Base-by-base conservation (phyloP, 345 rosid species). In the Populus nigra region DNA sequence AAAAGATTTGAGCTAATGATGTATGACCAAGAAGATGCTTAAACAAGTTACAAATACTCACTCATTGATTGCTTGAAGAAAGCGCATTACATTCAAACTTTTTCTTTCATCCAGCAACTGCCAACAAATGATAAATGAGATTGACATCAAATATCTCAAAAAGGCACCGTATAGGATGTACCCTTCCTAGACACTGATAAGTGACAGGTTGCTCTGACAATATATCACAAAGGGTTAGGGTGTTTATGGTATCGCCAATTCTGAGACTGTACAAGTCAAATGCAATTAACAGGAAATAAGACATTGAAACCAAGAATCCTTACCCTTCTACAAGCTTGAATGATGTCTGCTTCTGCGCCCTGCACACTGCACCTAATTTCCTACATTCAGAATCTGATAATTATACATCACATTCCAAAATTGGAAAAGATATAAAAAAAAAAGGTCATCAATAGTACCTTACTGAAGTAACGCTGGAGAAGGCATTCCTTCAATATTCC, bases 81-180 rank as follows among this genome's bases (percentile, higher is more conserved):
- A 90, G 47, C 86, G 90, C 87, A 85, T 82, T 16, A 88, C 92
- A 45, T 90, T 90, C 75, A 73, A 72, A 57, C 93, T 83, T 67
- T 90, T 91, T 81, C 93, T 88, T 82, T 88, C 90, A 76, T 88
- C 91, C 55, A 90, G 87, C 35, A 88, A 76, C 93, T 90, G 86
- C 71, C 71, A 41, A 69, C 69, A 77, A 22, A 73, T 39, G 23
- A 62, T 69, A 81, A 7, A 68, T 67, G 38, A 49, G 62, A 76
- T 31, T 11, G 5, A 65, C 31, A 71, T 61, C 69, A 65, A 36
- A 35, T 38, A 63, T 25, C 25, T 63, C 7, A 25, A 50, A 10
- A 10, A 69, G 17, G 70, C 33, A 29, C 20, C 8, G 3, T 47
- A 47, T 47, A 47, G 50, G 50, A 47, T 47, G 50, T 47, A 47